These are phyloP conservation scores for Lactarius sp. DNA, from an alignment of 768 basidiomycete genomes.

Conservation along the genomic window DNA sequence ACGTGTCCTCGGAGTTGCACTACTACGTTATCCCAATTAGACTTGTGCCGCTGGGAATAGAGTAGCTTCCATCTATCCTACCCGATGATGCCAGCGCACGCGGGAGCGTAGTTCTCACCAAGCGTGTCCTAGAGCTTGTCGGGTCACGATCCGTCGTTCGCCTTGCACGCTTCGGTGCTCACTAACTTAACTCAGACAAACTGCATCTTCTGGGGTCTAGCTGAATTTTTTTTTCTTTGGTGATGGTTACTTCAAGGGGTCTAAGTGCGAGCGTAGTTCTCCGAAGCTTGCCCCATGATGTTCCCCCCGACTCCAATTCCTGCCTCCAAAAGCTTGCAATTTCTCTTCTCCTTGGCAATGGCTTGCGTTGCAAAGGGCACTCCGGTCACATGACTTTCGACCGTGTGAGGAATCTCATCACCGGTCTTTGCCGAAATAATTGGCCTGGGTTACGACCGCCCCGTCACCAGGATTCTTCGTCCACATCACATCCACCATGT, in stretches of 20 bases:
- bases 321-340: too few relatives aligned
- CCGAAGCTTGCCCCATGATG: conserved; percentile 28
- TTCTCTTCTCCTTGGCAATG: not conserved
- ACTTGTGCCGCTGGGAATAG: too few relatives aligned
- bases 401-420: not conserved
- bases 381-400: too few relatives aligned
- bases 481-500: not conserved
- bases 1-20: not conserved
- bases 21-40: not conserved
- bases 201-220: not conserved
- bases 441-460: not conserved
- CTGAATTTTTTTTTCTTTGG: not conserved
- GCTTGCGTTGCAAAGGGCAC: too few relatives aligned
- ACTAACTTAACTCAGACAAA: not conserved
- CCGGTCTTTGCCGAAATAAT: too few relatives aligned
- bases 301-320: not conserved
- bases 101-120: conserved; percentile 47
- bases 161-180: not conserved
- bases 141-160: not conserved
- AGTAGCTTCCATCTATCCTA: not conserved
- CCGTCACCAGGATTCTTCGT: not conserved
- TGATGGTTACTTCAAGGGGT: not conserved
- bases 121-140: conserved; percentile 30
- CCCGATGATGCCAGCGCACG: conserved; percentile 13
- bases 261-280: conserved; percentile 35